Evolutionary conservation across 2,329 filamentous ascomycete species (phyloP).

Genomic region (Stachybotrys chartarum): DNA sequence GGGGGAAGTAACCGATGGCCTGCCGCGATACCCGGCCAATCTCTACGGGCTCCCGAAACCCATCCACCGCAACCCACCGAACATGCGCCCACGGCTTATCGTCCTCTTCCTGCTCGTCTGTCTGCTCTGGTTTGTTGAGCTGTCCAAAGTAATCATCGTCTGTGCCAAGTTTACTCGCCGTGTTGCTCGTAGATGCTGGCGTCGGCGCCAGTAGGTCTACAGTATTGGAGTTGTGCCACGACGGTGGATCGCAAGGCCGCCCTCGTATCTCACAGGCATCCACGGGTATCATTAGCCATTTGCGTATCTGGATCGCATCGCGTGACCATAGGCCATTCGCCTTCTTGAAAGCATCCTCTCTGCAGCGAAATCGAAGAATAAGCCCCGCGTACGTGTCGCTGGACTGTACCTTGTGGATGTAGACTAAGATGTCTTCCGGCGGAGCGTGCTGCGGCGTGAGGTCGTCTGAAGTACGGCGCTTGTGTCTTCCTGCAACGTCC

Average conservation of each 20-base stretch:
- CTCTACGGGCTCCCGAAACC: slow-evolving; percentile 62
- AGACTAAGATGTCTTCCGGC: slow-evolving; percentile 72
- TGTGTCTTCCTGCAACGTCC: slow-evolving; percentile 49
- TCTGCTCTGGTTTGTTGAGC: slow-evolving; percentile 23
- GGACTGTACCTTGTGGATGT: slow-evolving; percentile 77
- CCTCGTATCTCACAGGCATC: slow-evolving; percentile 84
- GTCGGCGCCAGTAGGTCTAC: slow-evolving; percentile 47
- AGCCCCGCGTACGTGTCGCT: slow-evolving; percentile 87
- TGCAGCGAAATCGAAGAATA: slow-evolving; percentile 82
- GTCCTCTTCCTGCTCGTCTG: slow-evolving; percentile 20
- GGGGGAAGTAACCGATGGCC: slow-evolving; percentile 85
- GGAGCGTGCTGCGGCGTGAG: slow-evolving; percentile 33
- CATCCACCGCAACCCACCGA: slow-evolving; percentile 79
- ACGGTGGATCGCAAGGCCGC: slow-evolving; percentile 52
- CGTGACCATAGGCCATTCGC: slow-evolving; percentile 93
- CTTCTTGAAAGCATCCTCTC: slow-evolving; percentile 73
- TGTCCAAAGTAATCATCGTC: slow-evolving; percentile 35
- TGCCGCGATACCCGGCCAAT: slow-evolving; percentile 78
- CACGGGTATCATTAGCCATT: slow-evolving; percentile 76
- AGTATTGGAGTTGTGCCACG: slow-evolving; percentile 27
- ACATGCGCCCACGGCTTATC: slow-evolving; percentile 78
- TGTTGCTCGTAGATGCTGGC: slow-evolving; percentile 24
- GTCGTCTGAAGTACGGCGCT: slow-evolving; percentile 65
- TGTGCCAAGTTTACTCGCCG: slow-evolving; percentile 13
- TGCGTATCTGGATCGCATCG: slow-evolving; percentile 80